Base-by-base conservation (phyloP, 2,329 filamentous ascomycete species). In the Aureobasidium sp. region DNA sequence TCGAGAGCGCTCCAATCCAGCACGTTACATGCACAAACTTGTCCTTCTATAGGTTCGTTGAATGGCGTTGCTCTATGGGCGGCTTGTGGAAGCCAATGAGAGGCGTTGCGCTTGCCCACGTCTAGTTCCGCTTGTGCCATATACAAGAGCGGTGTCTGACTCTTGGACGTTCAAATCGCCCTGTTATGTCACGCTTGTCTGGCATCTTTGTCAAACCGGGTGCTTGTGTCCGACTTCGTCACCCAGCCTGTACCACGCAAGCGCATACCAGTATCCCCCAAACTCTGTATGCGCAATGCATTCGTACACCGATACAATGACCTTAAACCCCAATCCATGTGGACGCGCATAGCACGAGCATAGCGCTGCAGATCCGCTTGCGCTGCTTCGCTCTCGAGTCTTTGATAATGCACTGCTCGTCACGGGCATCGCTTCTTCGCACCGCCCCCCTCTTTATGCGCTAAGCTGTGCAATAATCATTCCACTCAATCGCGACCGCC, bases 61-160 rank as follows among this genome's bases (percentile, higher is more conserved):
- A 21, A 48, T 10, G 22, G 44, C 22, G 21, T 19, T 48, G 32
- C 32, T 35, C 44, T 48, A 30, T 48, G 44, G 45, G 34, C 45
- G 45, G 45, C 45, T 39, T 49, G 44, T 41, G 27, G 37, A 50
- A 51, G 48, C 48, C 48, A 51, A 51, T 41, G 34, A 48, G 44
- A 38, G 48, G 48, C 48, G 37, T 41, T 51, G 48, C 48, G 37
- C 48, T 51, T 51, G 48, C 35, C 35, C 48, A 51, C 35, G 45
- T 50, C 45, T 50, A 50, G 45, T 50, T 19, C 45, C 45, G 48
- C 48, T 40, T 41, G 48, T 51, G 48, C 48, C 48, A 51, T 51
- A 51, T 51, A 39, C 21, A 41, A 51, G 25, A 51, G 48, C 48
- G 48, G 48, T 51, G 48, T 51, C 48, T 51, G 48, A 51, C 48